phyloP scores from a whole-genome alignment of 2,329 filamentous ascomycete genomes.

The Ilyonectria destructans region DNA sequence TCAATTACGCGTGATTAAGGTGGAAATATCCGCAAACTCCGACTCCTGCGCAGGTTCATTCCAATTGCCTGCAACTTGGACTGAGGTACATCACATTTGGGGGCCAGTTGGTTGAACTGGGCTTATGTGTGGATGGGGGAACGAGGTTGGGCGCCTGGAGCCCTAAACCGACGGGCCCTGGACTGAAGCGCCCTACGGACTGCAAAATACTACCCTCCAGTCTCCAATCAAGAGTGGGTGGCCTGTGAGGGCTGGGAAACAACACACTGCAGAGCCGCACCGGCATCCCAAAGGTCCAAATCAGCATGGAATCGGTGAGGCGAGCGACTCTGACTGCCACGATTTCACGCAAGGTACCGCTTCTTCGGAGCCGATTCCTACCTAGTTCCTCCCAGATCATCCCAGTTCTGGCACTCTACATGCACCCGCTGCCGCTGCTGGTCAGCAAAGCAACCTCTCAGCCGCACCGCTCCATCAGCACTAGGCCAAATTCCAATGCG shows the following conservation, averaged over 20 bases:
- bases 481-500: slow-evolving; percentile 45
- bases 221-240: background rate
- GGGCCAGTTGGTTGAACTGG: background rate
- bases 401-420: background rate
- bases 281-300: slow-evolving; percentile 20
- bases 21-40: slow-evolving; percentile 25
- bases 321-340: slow-evolving; percentile 8
- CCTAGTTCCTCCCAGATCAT: background rate
- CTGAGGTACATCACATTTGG: background rate
- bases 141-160: background rate
- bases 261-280: slow-evolving; percentile 13
- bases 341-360: slow-evolving; percentile 25
- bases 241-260: background rate
- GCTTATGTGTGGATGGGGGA: background rate
- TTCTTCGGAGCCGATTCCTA: slow-evolving; percentile 20
- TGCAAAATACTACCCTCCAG: background rate
- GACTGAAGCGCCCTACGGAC: no score
- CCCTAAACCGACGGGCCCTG: background rate
- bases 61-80: background rate
- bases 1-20: slow-evolving; percentile 28
- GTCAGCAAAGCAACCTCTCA: slow-evolving; percentile 41
- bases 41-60: background rate
- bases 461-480: slow-evolving; percentile 49
- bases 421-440: slow-evolving; percentile 13
- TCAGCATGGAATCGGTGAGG: background rate